phyloP scores from a whole-genome alignment of 208 protist species.

The Leishmania major region DNA sequence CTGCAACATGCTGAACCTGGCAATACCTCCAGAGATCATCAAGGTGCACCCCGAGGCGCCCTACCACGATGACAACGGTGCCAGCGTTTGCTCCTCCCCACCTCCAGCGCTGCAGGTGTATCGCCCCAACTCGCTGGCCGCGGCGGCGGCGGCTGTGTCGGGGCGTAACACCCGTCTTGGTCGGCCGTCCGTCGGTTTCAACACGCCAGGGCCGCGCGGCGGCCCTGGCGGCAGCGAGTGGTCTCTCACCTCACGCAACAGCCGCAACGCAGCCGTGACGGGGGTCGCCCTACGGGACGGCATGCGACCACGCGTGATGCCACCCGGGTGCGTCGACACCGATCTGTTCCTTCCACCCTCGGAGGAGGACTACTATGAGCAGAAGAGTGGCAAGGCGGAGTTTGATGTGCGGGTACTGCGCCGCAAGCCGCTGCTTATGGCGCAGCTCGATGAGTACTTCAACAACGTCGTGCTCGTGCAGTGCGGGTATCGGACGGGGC shows the following conservation, averaged over 20 bases:
- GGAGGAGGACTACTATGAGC: constrained; percentile 73
- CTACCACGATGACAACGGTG: constrained; percentile 18
- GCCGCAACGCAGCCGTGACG: constrained; percentile 8
- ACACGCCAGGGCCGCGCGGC: not conserved
- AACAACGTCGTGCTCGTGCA: constrained; percentile 67
- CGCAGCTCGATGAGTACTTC: constrained; percentile 73
- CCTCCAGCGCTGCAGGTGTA: constrained; percentile 1
- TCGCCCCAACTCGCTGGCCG: constrained; percentile 12
- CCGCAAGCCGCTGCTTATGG: constrained; percentile 48
- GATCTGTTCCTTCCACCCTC: constrained; percentile 55
- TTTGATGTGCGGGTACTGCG: constrained; percentile 66
- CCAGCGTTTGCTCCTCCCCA: not conserved
- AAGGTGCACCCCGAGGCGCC: constrained; percentile 20
- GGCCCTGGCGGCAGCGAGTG: not conserved
- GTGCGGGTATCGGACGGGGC: constrained; percentile 59
- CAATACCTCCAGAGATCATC: constrained; percentile 71
- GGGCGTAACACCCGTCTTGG: not conserved
- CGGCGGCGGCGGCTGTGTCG: not conserved
- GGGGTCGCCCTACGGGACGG: constrained; percentile 11
- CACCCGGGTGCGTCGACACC: constrained; percentile 62
- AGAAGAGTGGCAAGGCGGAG: constrained; percentile 57
- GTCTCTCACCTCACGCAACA: not conserved
- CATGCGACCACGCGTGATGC: constrained; percentile 34
- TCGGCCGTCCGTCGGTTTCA: not conserved
- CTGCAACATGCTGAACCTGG: constrained; percentile 58